Conservation (phyloP, 371 early-diverging fungal genomes). For the Syncephalis fuscata region DNA sequence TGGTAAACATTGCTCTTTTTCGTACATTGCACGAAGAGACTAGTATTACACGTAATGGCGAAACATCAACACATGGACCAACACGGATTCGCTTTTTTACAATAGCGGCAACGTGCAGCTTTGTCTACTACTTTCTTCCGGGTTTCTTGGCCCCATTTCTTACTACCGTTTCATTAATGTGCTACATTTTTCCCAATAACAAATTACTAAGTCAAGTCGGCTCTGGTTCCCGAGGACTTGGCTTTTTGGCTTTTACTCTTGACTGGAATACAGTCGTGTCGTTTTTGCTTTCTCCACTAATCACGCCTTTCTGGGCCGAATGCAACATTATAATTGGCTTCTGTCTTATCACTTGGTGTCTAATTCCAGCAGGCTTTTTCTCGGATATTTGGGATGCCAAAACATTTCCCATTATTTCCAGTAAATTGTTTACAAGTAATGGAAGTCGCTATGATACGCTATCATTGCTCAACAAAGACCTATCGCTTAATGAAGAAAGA, state of each 20-base stretch:
- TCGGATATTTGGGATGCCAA: constrained; percentile 24
- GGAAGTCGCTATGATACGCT: background rate
- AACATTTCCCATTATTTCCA: constrained; percentile 10
- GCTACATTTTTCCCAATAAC: constrained; percentile 47
- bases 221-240: constrained; percentile 41
- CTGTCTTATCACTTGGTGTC: constrained; percentile 51
- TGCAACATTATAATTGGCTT: constrained; percentile 51
- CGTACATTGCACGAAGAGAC: constrained; percentile 45
- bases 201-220: constrained; percentile 36
- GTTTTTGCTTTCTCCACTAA: constrained; percentile 38
- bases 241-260: constrained; percentile 46
- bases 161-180: constrained; percentile 53
- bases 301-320: constrained; percentile 55
- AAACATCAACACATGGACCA: constrained; percentile 8
- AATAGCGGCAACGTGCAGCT: constrained; percentile 16
- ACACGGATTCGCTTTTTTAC: constrained; percentile 40
- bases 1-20: constrained; percentile 59
- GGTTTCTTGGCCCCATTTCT: constrained; percentile 52
- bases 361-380: constrained; percentile 53
- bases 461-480: background rate
- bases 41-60: constrained; percentile 50
- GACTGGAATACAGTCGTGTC: constrained; percentile 43
- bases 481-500: background rate
- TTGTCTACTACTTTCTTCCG: constrained; percentile 57
- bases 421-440: background rate